A percentile compares a stretch with the other conserved stretches of the same genome.
These are phyloP conservation scores for Sclerospora graminicola DNA, from an alignment of 352 stramenopile species.

Conservation along the genomic window DNA sequence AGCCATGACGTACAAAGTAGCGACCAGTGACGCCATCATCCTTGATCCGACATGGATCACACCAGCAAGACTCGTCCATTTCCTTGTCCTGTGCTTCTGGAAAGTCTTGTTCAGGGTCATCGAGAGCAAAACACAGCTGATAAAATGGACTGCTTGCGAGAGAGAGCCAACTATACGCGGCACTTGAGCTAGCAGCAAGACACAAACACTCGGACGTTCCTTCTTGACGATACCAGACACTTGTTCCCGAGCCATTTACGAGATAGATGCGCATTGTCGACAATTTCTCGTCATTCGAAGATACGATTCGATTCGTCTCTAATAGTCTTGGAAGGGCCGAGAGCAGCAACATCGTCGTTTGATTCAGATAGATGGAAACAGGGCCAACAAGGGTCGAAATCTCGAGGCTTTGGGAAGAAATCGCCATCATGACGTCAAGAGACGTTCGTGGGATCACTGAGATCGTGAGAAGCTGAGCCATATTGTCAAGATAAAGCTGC, in stretches of 20 bases:
- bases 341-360: slow-evolving; percentile 59
- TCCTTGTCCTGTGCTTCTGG: no score
- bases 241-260: slow-evolving; percentile 27
- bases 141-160: no score
- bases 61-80: no score
- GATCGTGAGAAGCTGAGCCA: slow-evolving; percentile 58
- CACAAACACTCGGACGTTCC: slow-evolving; percentile 44
- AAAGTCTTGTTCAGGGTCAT: no score
- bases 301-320: slow-evolving; percentile 1
- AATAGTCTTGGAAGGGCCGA: slow-evolving; percentile 44
- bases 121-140: no score
- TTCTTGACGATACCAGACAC: slow-evolving; percentile 60
- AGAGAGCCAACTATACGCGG: no score
- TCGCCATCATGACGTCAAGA: slow-evolving; percentile 32
- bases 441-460: slow-evolving; percentile 46
- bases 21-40: no score
- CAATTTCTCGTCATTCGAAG: slow-evolving; percentile 16
- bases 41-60: no score
- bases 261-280: slow-evolving; percentile 51
- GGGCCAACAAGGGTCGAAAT: slow-evolving; percentile 45
- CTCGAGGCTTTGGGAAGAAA: slow-evolving; percentile 17
- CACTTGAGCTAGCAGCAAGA: slow-evolving; percentile 17
- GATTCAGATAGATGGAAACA: slow-evolving; percentile 48
- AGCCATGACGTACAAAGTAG: no score
- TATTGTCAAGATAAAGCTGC: slow-evolving; percentile 60